phyloP scores from a whole-genome alignment of 306 rosid species.

The Lathyrus tuberosus region DNA sequence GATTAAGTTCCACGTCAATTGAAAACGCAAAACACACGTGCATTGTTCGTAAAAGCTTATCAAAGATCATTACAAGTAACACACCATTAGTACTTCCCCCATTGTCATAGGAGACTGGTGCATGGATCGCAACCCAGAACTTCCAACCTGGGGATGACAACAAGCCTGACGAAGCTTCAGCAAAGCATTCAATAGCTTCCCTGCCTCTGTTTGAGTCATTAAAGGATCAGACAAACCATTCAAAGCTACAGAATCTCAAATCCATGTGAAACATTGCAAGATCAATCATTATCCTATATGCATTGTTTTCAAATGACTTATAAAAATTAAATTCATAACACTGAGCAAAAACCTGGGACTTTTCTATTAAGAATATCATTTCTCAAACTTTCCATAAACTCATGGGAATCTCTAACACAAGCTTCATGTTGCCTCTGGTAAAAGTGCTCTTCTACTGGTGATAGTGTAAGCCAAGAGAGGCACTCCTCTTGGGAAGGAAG shows the following conservation, averaged over 20 bases:
- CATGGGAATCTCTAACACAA: conserved; percentile 82
- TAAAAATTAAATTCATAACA: conserved; percentile 38
- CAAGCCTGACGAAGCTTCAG: conserved; percentile 98
- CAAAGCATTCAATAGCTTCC: conserved; percentile 84
- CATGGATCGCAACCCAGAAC: conserved; percentile 91
- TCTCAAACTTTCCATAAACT: conserved; percentile 80
- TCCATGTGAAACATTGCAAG: conserved; percentile 46
- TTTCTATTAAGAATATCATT: conserved; percentile 67
- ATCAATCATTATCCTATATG: conserved; percentile 35
- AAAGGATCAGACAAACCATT: conserved; percentile 59
- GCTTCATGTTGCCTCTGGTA: conserved; percentile 96
- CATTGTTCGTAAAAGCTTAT: conserved; percentile 17
- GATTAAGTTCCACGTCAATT: conserved; percentile 41
- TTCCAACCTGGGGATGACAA: conserved; percentile 99
- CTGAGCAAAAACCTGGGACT: conserved; percentile 61
- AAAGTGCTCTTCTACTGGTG: conserved; percentile 91
- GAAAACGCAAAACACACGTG: background rate
- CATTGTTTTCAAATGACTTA: conserved; percentile 39
- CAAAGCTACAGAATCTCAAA: conserved; percentile 56
- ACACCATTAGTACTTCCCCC: conserved; percentile 92
- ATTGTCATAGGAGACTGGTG: conserved; percentile 97
- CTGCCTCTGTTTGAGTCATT: conserved; percentile 84
- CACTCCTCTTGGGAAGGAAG: conserved; percentile 94
- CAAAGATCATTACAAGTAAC: conserved; percentile 33
- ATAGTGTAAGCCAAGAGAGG: conserved; percentile 83